A percentile compares a stretch with the other conserved stretches of the same genome.
Conservation (phyloP, 2,329 filamentous ascomycete species). For the Beauveria rudraprayagi region DNA sequence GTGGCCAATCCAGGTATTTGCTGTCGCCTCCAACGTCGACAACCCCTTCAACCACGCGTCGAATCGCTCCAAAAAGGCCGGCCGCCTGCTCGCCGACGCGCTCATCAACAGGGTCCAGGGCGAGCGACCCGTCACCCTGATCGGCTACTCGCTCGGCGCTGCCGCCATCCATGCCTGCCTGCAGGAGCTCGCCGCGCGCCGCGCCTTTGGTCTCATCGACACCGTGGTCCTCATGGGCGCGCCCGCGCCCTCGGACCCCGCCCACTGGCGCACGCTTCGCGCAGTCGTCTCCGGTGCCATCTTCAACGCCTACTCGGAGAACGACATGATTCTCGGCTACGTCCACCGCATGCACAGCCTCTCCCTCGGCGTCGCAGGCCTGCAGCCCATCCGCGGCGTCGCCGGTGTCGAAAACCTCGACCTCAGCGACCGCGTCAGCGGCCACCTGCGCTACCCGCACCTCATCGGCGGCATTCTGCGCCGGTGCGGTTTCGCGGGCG, state of each 20-base stretch:
- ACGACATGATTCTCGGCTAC: conserved; percentile 82
- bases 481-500: conserved; percentile 42
- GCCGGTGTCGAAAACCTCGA: conserved; percentile 54
- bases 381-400: conserved; percentile 64
- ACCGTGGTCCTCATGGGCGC: conserved; percentile 76
- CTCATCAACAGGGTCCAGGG: conserved; percentile 76
- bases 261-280: conserved; percentile 69
- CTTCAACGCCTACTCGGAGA: conserved; percentile 81
- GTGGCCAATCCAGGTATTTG: conserved; percentile 61
- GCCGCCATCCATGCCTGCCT: conserved; percentile 78
- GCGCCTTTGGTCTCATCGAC: conserved; percentile 77
- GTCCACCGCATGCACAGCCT: conserved; percentile 79
- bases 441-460: conserved; percentile 44
- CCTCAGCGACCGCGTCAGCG: conserved; percentile 43
- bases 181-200: conserved; percentile 64
- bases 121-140: conserved; percentile 68
- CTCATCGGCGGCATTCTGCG: conserved; percentile 44
- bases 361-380: conserved; percentile 73
- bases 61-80: conserved; percentile 71
- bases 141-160: conserved; percentile 77
- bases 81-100: conserved; percentile 71
- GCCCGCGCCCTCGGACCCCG: conserved; percentile 62
- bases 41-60: conserved; percentile 76
- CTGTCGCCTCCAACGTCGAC: conserved; percentile 61
- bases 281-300: conserved; percentile 73